Evolutionary conservation across 2,329 filamentous ascomycete species (phyloP).

Genomic region (Dendryphion nanum): DNA sequence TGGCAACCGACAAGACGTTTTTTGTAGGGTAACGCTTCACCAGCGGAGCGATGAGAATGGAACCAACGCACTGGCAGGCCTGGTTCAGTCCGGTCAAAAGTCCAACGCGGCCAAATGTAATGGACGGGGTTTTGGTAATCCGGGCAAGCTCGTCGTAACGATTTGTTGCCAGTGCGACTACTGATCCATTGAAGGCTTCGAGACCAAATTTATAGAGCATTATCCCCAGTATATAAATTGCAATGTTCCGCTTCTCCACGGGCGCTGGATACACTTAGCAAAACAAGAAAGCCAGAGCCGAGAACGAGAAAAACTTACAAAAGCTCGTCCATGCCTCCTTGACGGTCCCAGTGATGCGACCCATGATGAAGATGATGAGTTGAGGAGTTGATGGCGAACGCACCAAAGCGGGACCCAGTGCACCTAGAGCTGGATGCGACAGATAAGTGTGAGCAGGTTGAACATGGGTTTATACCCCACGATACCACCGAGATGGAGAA

Average conservation of each 20-base stretch:
- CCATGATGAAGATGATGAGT: neutral
- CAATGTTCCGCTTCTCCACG: slow-evolving; percentile 46
- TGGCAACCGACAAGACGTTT: slow-evolving; percentile 45
- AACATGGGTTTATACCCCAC: slow-evolving; percentile 1
- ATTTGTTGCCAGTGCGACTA: slow-evolving; percentile 51
- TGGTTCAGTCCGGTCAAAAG: slow-evolving; percentile 51
- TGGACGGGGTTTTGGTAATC: slow-evolving; percentile 16
- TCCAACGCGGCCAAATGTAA: slow-evolving; percentile 39
- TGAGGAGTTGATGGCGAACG: neutral
- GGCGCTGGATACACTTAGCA: slow-evolving; percentile 10
- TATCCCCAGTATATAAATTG: slow-evolving; percentile 48
- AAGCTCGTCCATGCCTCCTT: slow-evolving; percentile 5
- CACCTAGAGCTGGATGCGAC: neutral
- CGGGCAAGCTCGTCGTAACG: slow-evolving; percentile 49
- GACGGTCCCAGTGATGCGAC: neutral
- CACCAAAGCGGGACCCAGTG: slow-evolving; percentile 8
- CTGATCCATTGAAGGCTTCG: slow-evolving; percentile 52
- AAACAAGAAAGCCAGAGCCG: neutral
- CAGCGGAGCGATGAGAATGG: slow-evolving; percentile 51
- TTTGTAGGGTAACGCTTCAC: slow-evolving; percentile 51
- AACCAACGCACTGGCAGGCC: slow-evolving; percentile 52
- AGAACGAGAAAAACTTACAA: slow-evolving; percentile 1
- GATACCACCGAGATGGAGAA: too few relatives aligned
- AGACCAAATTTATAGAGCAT: slow-evolving; percentile 55
- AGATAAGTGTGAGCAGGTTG: neutral